Evolutionary conservation across 495 filamentous ascomycete genomes (phyloP), one percentile per base, ranked within the genome.

Genomic region (Aspergillus panamensis): DNA sequence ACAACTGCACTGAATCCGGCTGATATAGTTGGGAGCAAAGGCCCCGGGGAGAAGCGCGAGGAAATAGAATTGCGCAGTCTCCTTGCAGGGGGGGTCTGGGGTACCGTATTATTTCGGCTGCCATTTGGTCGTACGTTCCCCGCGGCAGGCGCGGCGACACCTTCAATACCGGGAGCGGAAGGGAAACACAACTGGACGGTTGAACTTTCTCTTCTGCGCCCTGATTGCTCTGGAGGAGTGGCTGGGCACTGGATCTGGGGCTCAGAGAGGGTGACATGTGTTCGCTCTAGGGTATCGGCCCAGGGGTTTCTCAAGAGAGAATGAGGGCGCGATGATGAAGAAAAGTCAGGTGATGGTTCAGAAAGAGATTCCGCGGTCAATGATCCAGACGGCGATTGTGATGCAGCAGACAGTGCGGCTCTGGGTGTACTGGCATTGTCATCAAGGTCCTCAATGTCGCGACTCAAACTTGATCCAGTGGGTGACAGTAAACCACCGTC

Each of bases 1-100:
- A 86, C 82, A 3, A 86, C 78, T 2, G 79, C 83, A 65, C 75
- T 82, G 53, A 86, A 76, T 17, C 80, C 74, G 13, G 77, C 77
- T 0, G 82, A 84, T 0, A 86, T 69, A 6, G 82, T 78, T 3
- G 77, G 74, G 19, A 79, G 69, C 29, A 80, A 64, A 6, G 77
- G 78, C 17, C 74, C 77, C 14, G 80, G 83, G 0, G 73, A 77
- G 53, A 81, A 73, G 20, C 73, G 71, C 42, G 70, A 58, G 1
- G 73, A 75, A 21, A 76, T 66, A 6, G 76, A 77, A 51, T 72
- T 70, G 13, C 76, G 72, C 20, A 66, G 20, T 35, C 55, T 61
- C 10, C 64, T 63, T 0, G 25, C 25, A 2, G 73, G 66, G 9
- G 76, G 73, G 3, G 76, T 77, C 20, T 73, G 66, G n/a, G 68